These are phyloP conservation scores for Cicer cuneatum DNA, from an alignment of 306 rosid genomes.

Conservation along the genomic window DNA sequence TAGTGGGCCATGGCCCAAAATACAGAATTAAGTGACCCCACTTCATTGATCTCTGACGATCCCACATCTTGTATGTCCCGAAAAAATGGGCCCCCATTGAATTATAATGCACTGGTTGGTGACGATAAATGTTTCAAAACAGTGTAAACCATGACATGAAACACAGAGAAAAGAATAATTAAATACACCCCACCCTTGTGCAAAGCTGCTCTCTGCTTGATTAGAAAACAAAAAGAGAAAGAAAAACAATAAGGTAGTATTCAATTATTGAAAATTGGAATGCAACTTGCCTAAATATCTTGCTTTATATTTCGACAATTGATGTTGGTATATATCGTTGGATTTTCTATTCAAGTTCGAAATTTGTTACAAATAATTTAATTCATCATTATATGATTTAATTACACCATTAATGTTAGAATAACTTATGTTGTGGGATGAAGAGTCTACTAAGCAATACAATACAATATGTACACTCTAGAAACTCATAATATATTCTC, in stretches of 20 bases:
- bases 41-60: constrained; percentile 45
- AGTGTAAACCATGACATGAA: constrained; percentile 23
- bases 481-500: no score
- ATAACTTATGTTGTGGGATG: no score
- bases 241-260: constrained; percentile 29
- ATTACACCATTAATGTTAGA: no score
- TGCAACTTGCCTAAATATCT: constrained; percentile 43
- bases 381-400: no score
- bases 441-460: no score
- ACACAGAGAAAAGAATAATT: neutral
- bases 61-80: constrained; percentile 51
- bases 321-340: no score
- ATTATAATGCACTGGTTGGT: constrained; percentile 49
- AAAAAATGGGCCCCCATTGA: constrained; percentile 46
- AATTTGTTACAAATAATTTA: no score
- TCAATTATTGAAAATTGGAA: constrained; percentile 43
- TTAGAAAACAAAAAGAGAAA: constrained; percentile 50
- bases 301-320: neutral
- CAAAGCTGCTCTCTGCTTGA: constrained; percentile 38
- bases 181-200: constrained; percentile 11
- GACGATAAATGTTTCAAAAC: constrained; percentile 43
- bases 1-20: constrained; percentile 62
- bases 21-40: constrained; percentile 42
- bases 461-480: no score
- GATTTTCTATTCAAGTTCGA: no score